Base-by-base conservation (phyloP, 345 rosid genomes). In the Eucalyptus polybractea region DNA sequence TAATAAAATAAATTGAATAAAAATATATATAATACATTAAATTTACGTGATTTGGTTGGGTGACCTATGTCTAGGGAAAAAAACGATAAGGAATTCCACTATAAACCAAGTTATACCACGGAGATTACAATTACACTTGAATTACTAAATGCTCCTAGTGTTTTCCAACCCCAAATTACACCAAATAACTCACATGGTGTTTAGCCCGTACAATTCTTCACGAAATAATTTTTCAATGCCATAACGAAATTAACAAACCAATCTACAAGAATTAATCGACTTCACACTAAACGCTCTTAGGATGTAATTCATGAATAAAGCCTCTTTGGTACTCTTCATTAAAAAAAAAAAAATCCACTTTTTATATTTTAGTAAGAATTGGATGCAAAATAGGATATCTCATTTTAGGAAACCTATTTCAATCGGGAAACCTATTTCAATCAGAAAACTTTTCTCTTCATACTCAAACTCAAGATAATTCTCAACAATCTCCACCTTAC, bases 71-170 rank as follows among this genome's bases (percentile, higher is more conserved):
- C 10, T 0, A 7, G 1, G 2, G 4, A 1, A 7, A 53, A 17
- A 53, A 19, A 53, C 0, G 1, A 0, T 53, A 53, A 0, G 2
- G 1, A 53, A 7, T 53, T 53, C 2, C 1, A 53, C 0, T 1
- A 53, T 53, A 53, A 53, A 19, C 0, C 56, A 53, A 19, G 24
- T 0, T 0, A 53, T 53, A 53, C 0, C 0, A 53, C 0, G 17
- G 1, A 17, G 0, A 53, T 53, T 53, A 53, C 0, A 53, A 53
- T 53, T 53, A 53, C 4, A 17, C 56, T 19, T 3, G 10, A 53
- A 0, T 53, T 53, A 19, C 5, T 3, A 53, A 53, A 19, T 4
- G 0, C 4, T 3, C 9, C 7, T 17, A 19, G 24, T 53, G 10
- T 19, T 1, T 53, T 0, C 24, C 2, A 53, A 53, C 1, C 24